These are phyloP conservation scores for Candida ovalis DNA, from an alignment of 805 yeast species.

Conservation along the genomic window DNA sequence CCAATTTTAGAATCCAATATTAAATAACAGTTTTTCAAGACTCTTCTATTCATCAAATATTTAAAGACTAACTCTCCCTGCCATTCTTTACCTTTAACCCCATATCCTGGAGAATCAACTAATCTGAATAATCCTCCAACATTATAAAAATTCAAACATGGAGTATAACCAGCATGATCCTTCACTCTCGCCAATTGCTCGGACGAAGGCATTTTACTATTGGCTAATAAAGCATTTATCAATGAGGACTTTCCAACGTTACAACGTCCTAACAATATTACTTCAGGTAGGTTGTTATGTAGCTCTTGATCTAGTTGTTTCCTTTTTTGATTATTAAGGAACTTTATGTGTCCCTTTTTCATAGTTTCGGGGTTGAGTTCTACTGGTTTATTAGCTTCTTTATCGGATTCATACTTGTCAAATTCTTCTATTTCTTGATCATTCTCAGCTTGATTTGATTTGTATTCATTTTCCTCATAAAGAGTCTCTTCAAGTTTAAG, in stretches of 20 bases:
- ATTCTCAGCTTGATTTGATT: background rate
- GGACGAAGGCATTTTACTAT: conserved; percentile 26
- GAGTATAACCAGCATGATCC: conserved; percentile 40
- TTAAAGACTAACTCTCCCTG: conserved; percentile 71
- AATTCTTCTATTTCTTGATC: conserved; percentile 3
- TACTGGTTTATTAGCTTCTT: background rate
- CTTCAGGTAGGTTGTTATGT: conserved; percentile 57
- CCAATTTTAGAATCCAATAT: conserved; percentile 62
- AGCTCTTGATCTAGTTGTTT: conserved; percentile 13
- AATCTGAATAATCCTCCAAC: conserved; percentile 60
- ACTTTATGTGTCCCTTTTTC: conserved; percentile 27
- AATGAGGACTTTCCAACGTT: conserved; percentile 86
- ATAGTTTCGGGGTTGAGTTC: conserved; percentile 6
- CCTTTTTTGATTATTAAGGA: conserved; percentile 21
- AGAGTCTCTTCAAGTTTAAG: conserved; percentile 6
- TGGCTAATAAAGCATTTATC: conserved; percentile 55
- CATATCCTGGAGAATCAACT: conserved; percentile 91
- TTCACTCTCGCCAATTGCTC: conserved; percentile 40
- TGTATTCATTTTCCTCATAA: conserved; percentile 1
- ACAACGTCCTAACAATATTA: conserved; percentile 73
- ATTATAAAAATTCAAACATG: conserved; percentile 68
- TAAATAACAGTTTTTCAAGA: conserved; percentile 55
- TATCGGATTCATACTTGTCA: conserved; percentile 3
- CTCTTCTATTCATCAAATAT: conserved; percentile 53
- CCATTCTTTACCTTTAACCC: conserved; percentile 54